Percentiles rank a stretch among this genome's conserved stretches.
These are phyloP conservation scores for Moricandia arvensis DNA, from an alignment of 345 rosid genomes.

Conservation along the genomic window DNA sequence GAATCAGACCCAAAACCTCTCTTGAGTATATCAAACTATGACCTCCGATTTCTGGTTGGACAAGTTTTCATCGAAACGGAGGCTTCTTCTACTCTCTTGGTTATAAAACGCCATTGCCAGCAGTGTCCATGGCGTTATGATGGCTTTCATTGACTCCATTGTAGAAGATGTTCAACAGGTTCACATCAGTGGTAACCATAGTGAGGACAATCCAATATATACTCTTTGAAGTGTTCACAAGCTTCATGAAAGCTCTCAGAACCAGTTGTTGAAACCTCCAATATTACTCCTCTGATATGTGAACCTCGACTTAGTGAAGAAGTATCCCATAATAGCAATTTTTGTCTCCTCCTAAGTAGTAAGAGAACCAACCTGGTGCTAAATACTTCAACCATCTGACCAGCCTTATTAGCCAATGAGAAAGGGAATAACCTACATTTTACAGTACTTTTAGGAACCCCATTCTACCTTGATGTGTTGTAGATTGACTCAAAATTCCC, in stretches of 20 bases:
- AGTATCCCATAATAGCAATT: neutral
- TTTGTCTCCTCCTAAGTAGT: neutral
- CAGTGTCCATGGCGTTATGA: neutral
- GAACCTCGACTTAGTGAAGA: neutral
- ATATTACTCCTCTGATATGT: neutral
- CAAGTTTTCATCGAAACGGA: neutral
- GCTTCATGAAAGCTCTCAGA: neutral
- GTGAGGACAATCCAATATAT: neutral
- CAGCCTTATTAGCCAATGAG: neutral
- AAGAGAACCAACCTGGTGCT: neutral
- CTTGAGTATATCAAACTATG: neutral
- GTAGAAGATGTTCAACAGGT: neutral
- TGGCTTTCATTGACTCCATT: neutral
- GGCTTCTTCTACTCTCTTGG: neutral
- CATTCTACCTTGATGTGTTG: too few species aligned
- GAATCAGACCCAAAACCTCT: neutral
- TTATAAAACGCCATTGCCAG: neutral
- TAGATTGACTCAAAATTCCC: too few species aligned
- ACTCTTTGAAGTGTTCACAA: neutral
- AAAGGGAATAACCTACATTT: neutral
- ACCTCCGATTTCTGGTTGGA: neutral
- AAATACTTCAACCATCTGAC: neutral
- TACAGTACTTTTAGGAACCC: neutral
- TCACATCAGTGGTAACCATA: neutral
- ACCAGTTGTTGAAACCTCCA: neutral